Percentiles rank a stretch among this genome's conserved stretches.
These are phyloP conservation scores for Aspergillus terreus DNA, from an alignment of 2,329 filamentous ascomycete species.

Conservation along the genomic window DNA sequence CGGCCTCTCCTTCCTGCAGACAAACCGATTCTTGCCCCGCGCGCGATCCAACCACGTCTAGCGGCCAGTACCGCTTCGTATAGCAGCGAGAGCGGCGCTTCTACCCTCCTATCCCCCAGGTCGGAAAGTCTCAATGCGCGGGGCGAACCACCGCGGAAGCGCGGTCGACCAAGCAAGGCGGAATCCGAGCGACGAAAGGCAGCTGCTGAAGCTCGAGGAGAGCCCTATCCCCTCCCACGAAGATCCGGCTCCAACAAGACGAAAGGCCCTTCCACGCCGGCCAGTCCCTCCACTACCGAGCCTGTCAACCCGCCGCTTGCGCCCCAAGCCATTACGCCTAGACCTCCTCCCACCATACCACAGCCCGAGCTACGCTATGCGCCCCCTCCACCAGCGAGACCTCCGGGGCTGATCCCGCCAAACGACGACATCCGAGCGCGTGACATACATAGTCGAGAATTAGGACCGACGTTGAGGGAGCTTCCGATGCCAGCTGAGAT, in stretches of 20 bases:
- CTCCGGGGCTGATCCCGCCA: constrained; percentile 13
- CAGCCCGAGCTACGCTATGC: constrained; percentile 21
- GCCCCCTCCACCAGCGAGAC: constrained; percentile 11
- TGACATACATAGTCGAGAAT: constrained; percentile 18
- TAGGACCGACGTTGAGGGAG: constrained; percentile 22
- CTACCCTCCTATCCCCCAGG: constrained; percentile 33
- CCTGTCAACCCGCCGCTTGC: constrained; percentile 17
- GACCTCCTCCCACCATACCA: constrained; percentile 12
- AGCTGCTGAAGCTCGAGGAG: constrained; percentile 36
- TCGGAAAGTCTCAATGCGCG: constrained; percentile 21
- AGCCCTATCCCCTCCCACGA: constrained; percentile 35
- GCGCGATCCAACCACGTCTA: constrained; percentile 41
- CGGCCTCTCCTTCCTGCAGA: constrained; percentile 29
- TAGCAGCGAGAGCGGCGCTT: constrained; percentile 31
- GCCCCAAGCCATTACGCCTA: constrained; percentile 11
- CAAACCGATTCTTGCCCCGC: constrained; percentile 26
- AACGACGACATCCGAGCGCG: constrained; percentile 17
- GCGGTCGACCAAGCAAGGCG: constrained; percentile 42
- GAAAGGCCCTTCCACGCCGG: constrained; percentile 28
- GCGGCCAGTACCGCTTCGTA: constrained; percentile 29
- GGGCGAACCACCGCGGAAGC: constrained; percentile 37
- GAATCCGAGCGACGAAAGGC: constrained; percentile 38
- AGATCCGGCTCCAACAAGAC: constrained; percentile 22
- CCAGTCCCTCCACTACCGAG: constrained; percentile 27
- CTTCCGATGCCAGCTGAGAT: constrained; percentile 24